phyloP scores from a whole-genome alignment of 2,329 filamentous ascomycete species.

The Colletotrichum siamense region DNA sequence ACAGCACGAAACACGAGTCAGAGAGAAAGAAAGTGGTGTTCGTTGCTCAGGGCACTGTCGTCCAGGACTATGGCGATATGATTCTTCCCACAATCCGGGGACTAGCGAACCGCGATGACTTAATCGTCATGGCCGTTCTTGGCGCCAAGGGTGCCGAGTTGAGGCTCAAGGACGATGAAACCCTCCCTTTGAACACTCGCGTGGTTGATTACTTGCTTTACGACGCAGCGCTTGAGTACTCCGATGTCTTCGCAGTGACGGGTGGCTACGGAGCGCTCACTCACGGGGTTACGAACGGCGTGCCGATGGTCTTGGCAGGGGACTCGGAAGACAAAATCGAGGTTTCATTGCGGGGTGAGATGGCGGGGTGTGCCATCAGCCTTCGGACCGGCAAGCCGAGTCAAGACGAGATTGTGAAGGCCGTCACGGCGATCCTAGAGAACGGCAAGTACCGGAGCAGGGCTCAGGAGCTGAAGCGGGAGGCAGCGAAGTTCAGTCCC shows the following conservation, averaged over 20 bases:
- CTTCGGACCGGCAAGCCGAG: constrained; percentile 39
- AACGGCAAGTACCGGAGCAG: constrained; percentile 32
- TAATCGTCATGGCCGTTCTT: constrained; percentile 34
- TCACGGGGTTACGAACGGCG: constrained; percentile 48
- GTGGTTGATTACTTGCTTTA: constrained; percentile 53
- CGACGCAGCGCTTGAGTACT: constrained; percentile 47
- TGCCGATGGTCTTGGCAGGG: constrained; percentile 53
- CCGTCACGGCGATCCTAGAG: constrained; percentile 33
- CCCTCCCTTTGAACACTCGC: constrained; percentile 39
- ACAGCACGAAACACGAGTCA: background rate
- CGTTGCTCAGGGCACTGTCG: constrained; percentile 54
- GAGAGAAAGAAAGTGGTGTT: constrained; percentile 44
- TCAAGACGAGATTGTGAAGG: constrained; percentile 29
- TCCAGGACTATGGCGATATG: constrained; percentile 43
- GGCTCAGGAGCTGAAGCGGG: constrained; percentile 26
- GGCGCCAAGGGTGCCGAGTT: constrained; percentile 27
- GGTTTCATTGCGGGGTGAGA: constrained; percentile 44
- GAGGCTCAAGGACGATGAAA: background rate
- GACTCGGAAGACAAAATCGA: constrained; percentile 41
- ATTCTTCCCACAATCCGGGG: constrained; percentile 49
- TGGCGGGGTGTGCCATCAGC: constrained; percentile 49
- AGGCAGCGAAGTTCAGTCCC: background rate
- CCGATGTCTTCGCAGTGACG: constrained; percentile 52
- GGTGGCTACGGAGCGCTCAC: constrained; percentile 53
- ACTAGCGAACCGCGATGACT: constrained; percentile 42